Conservation (phyloP, 2,329 filamentous ascomycete species). For the Colletotrichum spinosum region DNA sequence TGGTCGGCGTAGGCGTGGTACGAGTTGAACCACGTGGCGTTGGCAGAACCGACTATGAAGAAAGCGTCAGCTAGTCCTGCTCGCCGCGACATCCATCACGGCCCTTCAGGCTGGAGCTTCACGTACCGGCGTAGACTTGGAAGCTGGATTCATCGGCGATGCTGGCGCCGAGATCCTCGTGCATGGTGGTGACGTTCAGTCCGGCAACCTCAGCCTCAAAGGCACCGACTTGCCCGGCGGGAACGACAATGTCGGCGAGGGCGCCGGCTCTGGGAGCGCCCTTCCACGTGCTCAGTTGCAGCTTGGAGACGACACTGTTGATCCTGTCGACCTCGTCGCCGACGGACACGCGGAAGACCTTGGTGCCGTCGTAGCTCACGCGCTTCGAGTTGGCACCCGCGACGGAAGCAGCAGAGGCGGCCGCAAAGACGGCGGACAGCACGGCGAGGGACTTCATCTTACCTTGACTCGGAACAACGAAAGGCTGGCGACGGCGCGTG, state of each 20-base stretch:
- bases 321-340: conserved; percentile 47
- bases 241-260: conserved; percentile 55
- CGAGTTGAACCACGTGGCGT: conserved; percentile 55
- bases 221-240: conserved; percentile 46
- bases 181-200: conserved; percentile 49
- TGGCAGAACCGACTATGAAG: conserved; percentile 32
- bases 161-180: conserved; percentile 52
- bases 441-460: conserved; percentile 35
- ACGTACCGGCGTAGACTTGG: conserved; percentile 42
- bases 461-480: conserved; percentile 11
- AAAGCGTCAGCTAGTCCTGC: background rate
- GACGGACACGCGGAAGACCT: conserved; percentile 56
- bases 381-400: conserved; percentile 15
- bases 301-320: conserved; percentile 47
- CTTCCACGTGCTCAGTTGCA: conserved; percentile 53
- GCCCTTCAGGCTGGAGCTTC: too few species aligned
- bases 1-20: conserved; percentile 61
- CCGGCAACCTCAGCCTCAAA: conserved; percentile 48
- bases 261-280: conserved; percentile 47
- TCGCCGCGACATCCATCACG: background rate
- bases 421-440: conserved; percentile 26
- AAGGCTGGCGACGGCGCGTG: background rate
- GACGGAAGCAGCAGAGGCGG: conserved; percentile 32
- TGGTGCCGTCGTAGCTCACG: conserved; percentile 57
- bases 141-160: conserved; percentile 51